These are phyloP conservation scores for Vitis hybrid DNA, from an alignment of 177 flowering plant genomes.

Conservation along the genomic window DNA sequence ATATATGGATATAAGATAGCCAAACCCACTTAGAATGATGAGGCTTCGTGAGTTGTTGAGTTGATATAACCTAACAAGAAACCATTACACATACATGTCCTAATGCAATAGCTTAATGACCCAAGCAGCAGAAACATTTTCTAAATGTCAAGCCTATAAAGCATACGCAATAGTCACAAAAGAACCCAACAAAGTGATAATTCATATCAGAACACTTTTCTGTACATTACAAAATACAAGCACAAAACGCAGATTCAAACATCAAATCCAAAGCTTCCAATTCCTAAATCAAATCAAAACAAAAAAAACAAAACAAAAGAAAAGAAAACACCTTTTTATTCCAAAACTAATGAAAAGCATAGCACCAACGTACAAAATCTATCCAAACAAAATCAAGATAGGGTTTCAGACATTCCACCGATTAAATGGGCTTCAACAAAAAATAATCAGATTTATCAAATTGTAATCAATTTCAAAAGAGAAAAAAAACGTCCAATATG, in stretches of 20 bases:
- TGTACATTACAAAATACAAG: not conserved
- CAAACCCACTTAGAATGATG: too few relatives aligned
- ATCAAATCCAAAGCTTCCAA: not conserved
- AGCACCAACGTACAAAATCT: not conserved
- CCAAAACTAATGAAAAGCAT: not conserved
- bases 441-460: not conserved
- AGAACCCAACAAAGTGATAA: not conserved
- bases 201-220: not conserved
- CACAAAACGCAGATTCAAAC: not conserved
- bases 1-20: too few relatives aligned
- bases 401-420: not conserved
- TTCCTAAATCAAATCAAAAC: not conserved
- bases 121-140: not conserved
- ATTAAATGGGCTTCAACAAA: constrained; percentile 2
- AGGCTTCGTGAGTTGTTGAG: not conserved
- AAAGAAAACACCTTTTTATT: not conserved
- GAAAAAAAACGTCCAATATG: not conserved
- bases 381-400: constrained; percentile 1
- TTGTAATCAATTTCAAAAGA: not conserved
- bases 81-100: not conserved
- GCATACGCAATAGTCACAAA: not conserved
- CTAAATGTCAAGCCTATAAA: not conserved
- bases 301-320: not conserved
- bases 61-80: not conserved
- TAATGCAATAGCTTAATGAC: not conserved